These are phyloP conservation scores for Alternaria rosae DNA, from an alignment of 2,329 filamentous ascomycete genomes.

Conservation along the genomic window DNA sequence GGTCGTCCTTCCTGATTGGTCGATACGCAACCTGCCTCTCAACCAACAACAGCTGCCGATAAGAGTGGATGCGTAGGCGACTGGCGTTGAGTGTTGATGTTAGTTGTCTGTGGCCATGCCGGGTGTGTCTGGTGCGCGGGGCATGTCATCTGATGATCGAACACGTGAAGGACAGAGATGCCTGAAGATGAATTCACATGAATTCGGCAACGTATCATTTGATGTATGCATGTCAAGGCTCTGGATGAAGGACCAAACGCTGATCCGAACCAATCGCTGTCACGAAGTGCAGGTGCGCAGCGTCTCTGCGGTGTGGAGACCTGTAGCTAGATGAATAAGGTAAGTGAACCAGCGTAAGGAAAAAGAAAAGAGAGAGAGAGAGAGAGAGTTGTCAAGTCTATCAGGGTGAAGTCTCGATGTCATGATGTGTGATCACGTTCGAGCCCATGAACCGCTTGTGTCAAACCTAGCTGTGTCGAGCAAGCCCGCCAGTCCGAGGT, in stretches of 20 bases:
- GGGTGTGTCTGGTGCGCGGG: conserved; percentile 12
- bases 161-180: conserved; percentile 29
- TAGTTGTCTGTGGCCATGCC: conserved; percentile 22
- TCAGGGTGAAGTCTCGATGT: conserved; percentile 46
- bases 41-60: conserved; percentile 40
- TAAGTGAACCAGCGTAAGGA: conserved; percentile 21
- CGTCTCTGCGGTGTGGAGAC: conserved; percentile 5
- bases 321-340: conserved; percentile 25
- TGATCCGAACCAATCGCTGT: conserved; percentile 36
- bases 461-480: conserved; percentile 41
- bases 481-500: conserved; percentile 30
- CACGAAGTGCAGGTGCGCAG: conserved; percentile 18
- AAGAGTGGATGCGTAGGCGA: conserved; percentile 35
- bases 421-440: conserved; percentile 52
- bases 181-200: conserved; percentile 29
- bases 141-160: conserved; percentile 21
- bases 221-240: conserved; percentile 29
- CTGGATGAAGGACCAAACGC: conserved; percentile 27
- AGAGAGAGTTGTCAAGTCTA: conserved; percentile 22
- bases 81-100: conserved; percentile 32
- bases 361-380: conserved; percentile 13
- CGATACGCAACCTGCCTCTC: conserved; percentile 20
- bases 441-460: conserved; percentile 44
- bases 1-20: conserved; percentile 37
- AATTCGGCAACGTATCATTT: conserved; percentile 32